Percentiles rank a stretch among this genome's conserved stretches.
Conservation (phyloP, 1,284 basidiomycete species). For the Sporisorium iseilematis-ciliati region DNA sequence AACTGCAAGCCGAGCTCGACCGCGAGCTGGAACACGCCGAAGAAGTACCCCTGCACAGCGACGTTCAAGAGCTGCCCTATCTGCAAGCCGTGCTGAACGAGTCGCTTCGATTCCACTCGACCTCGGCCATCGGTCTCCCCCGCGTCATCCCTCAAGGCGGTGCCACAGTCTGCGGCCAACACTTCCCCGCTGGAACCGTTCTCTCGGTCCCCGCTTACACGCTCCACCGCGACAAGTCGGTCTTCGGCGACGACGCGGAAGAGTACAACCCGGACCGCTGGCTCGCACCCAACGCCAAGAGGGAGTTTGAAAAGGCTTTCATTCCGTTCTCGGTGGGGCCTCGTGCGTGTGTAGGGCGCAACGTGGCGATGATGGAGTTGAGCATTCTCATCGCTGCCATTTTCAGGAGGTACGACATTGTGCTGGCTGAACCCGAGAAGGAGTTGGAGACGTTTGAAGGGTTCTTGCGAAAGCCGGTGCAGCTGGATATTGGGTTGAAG, state of each 20-base stretch:
- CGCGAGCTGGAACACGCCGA: conserved; percentile 69
- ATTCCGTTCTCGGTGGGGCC: conserved; percentile 62
- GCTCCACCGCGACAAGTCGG: conserved; percentile 78
- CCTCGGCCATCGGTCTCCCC: conserved; percentile 78
- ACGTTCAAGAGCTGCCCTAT: conserved; percentile 65
- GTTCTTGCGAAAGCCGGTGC: conserved; percentile 59
- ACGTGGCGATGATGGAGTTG: conserved; percentile 62
- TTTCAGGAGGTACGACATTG: conserved; percentile 59
- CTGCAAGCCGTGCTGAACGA: conserved; percentile 86
- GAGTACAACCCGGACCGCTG: conserved; percentile 80
- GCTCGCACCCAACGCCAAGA: conserved; percentile 74
- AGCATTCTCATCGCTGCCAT: conserved; percentile 56
- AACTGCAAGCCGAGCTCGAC: conserved; percentile 84
- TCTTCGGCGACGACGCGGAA: conserved; percentile 85
- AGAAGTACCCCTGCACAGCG: conserved; percentile 55
- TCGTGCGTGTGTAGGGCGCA: conserved; percentile 62
- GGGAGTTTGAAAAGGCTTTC: conserved; percentile 62
- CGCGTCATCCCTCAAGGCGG: conserved; percentile 57
- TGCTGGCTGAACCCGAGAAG: conserved; percentile 52
- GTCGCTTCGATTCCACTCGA: conserved; percentile 83
- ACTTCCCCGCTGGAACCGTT: conserved; percentile 77
- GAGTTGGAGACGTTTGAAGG: conserved; percentile 59
- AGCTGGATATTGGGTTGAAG: conserved; percentile 50
- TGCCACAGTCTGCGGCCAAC: conserved; percentile 52
- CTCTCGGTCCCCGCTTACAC: conserved; percentile 74